A percentile compares a stretch with the other conserved stretches of the same genome.
phyloP scores from a whole-genome alignment of 768 basidiomycete species.

The Lactarius evosmus region DNA sequence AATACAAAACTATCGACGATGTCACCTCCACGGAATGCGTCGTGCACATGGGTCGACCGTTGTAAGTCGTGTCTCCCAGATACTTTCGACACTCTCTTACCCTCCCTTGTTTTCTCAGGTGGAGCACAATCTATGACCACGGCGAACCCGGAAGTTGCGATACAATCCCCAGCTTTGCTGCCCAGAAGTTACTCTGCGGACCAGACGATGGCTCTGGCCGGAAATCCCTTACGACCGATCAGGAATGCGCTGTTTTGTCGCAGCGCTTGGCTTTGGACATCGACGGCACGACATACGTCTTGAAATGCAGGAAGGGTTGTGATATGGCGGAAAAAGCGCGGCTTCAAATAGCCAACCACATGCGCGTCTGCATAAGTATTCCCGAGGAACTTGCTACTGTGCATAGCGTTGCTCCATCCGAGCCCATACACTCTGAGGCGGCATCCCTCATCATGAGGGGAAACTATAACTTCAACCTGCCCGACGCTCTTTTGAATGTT shows the following conservation, averaged over 20 bases:
- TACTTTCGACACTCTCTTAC: too few species aligned
- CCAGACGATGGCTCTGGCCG: too few species aligned
- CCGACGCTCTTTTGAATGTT: not conserved
- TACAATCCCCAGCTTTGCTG: not conserved
- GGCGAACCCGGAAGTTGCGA: not conserved
- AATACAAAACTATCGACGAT: not conserved
- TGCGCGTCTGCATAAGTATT: not conserved
- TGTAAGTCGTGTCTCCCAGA: too few species aligned
- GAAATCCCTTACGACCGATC: not conserved
- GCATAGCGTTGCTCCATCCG: not conserved
- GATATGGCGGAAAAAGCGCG: too few species aligned
- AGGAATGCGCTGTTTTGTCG: not conserved
- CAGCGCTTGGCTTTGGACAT: not conserved
- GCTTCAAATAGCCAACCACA: not conserved
- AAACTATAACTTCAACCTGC: not conserved
- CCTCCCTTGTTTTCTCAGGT: not conserved
- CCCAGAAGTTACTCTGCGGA: too few species aligned
- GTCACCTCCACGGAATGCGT: too few species aligned
- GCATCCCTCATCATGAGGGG: not conserved
- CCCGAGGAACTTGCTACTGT: not conserved
- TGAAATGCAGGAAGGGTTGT: too few species aligned
- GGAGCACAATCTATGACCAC: not conserved
- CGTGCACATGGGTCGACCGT: not conserved
- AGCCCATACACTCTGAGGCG: slow-evolving; percentile 2
- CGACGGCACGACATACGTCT: not conserved